These are phyloP conservation scores for Diutina mesorugosa DNA, from an alignment of 1,139 yeast species.

Conservation along the genomic window DNA sequence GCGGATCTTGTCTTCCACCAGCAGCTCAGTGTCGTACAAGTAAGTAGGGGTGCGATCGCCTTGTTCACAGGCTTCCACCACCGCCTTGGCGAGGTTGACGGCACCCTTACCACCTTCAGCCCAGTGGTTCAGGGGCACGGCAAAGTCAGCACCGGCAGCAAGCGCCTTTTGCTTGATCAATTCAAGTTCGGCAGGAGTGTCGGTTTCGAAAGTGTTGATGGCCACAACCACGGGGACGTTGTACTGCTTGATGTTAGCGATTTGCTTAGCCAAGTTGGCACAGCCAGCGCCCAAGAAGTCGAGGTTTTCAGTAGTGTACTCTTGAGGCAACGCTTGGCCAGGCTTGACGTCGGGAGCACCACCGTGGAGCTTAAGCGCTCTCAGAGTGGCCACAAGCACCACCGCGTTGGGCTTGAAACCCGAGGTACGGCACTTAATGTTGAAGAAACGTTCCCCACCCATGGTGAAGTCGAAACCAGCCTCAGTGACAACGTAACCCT, in stretches of 20 bases:
- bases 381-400: slow-evolving; percentile 92
- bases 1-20: slow-evolving; percentile 75
- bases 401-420: slow-evolving; percentile 88
- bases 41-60: slow-evolving; percentile 41
- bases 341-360: slow-evolving; percentile 98
- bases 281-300: slow-evolving; percentile 80
- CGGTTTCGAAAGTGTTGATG: slow-evolving; percentile 82
- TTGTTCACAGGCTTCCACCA: slow-evolving; percentile 59
- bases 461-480: slow-evolving; percentile 98
- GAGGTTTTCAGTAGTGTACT: slow-evolving; percentile 73
- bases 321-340: slow-evolving; percentile 82
- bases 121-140: slow-evolving; percentile 95
- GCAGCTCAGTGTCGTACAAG: slow-evolving; percentile 57
- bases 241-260: slow-evolving; percentile 70
- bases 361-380: slow-evolving; percentile 95
- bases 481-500: slow-evolving; percentile 89
- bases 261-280: slow-evolving; percentile 85
- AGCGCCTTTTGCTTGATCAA: slow-evolving; percentile 74
- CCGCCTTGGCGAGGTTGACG: slow-evolving; percentile 74
- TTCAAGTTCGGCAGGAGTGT: slow-evolving; percentile 72
- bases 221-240: slow-evolving; percentile 96
- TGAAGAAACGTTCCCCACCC: slow-evolving; percentile 98
- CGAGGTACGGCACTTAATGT: slow-evolving; percentile 90
- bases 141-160: slow-evolving; percentile 91
- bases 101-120: slow-evolving; percentile 98